Base-by-base conservation (phyloP, 2,329 filamentous ascomycete genomes). In the Fusarium compactum region DNA sequence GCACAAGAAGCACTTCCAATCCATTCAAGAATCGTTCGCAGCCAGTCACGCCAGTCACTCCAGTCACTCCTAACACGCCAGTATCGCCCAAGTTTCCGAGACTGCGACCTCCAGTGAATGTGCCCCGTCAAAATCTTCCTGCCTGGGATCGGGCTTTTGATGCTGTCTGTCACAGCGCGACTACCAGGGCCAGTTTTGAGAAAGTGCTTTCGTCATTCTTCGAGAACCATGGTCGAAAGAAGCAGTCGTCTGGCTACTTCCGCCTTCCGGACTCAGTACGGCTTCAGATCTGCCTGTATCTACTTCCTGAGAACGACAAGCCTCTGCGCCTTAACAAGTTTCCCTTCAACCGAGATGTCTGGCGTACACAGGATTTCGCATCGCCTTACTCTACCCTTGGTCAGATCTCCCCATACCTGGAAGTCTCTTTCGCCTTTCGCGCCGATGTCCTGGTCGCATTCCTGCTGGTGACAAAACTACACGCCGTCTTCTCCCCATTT, bases 401-500 rank as follows among this genome's bases (percentile, higher is more conserved):
- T 0, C 67, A 71, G 2, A 51, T 82, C 8, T 38, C 56, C 1
- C 29, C 65, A 0, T 81, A 78, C 40, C 54, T 79, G 0, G 53
- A 61, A n/a, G 77, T 79, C 9, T 81, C 76, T 14, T 80, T 79
- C 24, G 75, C 64, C 7, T 77, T 84, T 58, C 77, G 79, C 9
- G 77, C 79, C 7, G 81, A 83, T 40, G 25, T 83, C 1, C 70
- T 84, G 30, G 65, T 80, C 4, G 58, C 78, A 0, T 68, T 84
- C 4, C 76, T 84, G 9, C 73, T 77, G 24, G 70, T 70, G 5
- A 72, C 78, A 20, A 73, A 68, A 12, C 81, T 85, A 25, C 82
- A 85, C 58, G 74, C 79, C 24, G 77, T 80, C 2, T 78, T 80
- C 20, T 81, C 81, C 1, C 81, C 82, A 1, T 82, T 78, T 46